phyloP scores from a whole-genome alignment of 2,329 filamentous ascomycete genomes.

The Fusarium vanettenii region DNA sequence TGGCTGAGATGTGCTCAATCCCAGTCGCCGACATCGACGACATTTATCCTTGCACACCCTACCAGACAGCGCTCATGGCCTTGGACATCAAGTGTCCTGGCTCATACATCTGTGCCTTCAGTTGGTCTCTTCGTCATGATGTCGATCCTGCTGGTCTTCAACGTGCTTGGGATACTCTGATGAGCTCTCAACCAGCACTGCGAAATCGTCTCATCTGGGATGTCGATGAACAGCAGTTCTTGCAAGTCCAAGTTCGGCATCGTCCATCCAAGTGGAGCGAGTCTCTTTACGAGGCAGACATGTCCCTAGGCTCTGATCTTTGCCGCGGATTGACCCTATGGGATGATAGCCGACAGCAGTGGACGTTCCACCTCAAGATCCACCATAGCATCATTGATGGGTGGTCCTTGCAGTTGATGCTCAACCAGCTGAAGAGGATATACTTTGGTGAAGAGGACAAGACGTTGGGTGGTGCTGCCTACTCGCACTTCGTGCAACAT shows the following conservation, averaged over 20 bases:
- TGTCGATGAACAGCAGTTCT: neutral
- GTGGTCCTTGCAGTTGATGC: neutral
- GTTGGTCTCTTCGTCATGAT: neutral
- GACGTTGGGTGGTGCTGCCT: neutral
- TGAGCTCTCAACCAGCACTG: neutral
- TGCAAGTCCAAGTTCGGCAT: neutral
- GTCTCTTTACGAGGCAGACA: neutral
- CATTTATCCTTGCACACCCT: neutral
- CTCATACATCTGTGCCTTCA: neutral
- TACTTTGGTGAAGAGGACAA: neutral
- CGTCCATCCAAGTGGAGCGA: neutral
- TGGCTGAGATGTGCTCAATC: neutral
- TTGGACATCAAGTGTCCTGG: neutral
- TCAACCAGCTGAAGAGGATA: neutral
- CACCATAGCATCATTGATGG: neutral
- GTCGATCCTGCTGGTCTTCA: neutral
- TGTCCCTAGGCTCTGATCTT: neutral
- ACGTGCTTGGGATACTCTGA: neutral
- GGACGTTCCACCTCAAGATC: neutral
- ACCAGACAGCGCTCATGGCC: neutral
- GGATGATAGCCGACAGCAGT: neutral
- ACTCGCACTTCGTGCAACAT: neutral
- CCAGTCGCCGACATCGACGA: neutral
- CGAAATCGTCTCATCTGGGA: neutral
- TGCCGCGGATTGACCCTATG: neutral